Conservation (phyloP, 106 monocot genomes). For the Allium fistulosum region DNA sequence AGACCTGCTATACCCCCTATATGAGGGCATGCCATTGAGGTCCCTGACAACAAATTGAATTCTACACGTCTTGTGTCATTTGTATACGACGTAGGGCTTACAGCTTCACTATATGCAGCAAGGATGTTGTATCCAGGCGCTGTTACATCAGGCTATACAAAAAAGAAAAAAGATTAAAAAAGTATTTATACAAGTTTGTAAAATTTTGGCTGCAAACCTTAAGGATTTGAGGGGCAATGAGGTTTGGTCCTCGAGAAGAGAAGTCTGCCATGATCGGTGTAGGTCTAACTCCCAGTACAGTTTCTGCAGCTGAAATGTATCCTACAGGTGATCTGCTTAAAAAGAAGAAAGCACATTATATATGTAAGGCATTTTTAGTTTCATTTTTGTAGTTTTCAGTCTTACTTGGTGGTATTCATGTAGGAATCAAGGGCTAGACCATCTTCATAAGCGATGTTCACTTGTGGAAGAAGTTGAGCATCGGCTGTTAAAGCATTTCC, state of each 20-base stretch:
- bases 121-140: slow-evolving; percentile 48
- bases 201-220: slow-evolving; percentile 30
- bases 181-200: neutral
- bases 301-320: slow-evolving; percentile 20
- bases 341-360: neutral
- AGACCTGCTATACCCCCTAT: slow-evolving; percentile 42
- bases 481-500: slow-evolving; percentile 15
- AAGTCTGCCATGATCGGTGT: slow-evolving; percentile 46
- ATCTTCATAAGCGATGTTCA: slow-evolving; percentile 21
- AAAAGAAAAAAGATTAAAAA: neutral
- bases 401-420: slow-evolving; percentile 35
- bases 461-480: slow-evolving; percentile 40
- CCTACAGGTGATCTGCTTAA: slow-evolving; percentile 21
- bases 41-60: slow-evolving; percentile 26
- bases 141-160: slow-evolving; percentile 42
- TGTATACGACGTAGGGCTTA: neutral
- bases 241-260: slow-evolving; percentile 56
- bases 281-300: slow-evolving; percentile 15
- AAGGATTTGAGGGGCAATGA: slow-evolving; percentile 33
- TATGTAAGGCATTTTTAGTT: neutral
- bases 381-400: neutral
- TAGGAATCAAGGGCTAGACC: slow-evolving; percentile 10
- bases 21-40: slow-evolving; percentile 57
- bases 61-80: slow-evolving; percentile 7
- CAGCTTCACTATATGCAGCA: slow-evolving; percentile 17